Conservation (phyloP, 805 yeast species). For the Starmerella potacharoeniae region DNA sequence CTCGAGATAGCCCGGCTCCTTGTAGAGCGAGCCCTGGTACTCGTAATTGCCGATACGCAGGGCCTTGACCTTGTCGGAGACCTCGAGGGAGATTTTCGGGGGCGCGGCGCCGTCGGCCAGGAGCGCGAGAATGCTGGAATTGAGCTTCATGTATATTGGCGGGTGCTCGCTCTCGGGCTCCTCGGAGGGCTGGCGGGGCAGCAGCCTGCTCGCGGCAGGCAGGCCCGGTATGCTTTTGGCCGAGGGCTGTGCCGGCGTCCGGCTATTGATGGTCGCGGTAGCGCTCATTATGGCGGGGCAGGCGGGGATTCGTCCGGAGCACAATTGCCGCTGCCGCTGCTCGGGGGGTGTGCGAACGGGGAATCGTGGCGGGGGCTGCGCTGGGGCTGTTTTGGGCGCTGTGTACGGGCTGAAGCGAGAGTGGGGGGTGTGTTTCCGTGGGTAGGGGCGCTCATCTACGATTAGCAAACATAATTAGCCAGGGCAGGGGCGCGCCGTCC, state of each 20-base stretch:
- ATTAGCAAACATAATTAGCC: conserved; percentile 5
- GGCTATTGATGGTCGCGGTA: conserved; percentile 1
- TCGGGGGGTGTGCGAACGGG: not conserved
- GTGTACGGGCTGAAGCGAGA: not conserved
- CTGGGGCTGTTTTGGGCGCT: too few relatives aligned
- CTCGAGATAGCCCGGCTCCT: conserved; percentile 22
- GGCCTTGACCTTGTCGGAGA: conserved; percentile 13
- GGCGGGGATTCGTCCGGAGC: not conserved
- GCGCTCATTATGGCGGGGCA: not conserved
- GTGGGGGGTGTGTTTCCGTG: conserved; percentile 1
- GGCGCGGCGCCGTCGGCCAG: not conserved
- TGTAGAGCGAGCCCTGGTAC: conserved; percentile 13
- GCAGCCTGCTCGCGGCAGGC: conserved; percentile 6
- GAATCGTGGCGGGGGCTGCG: not conserved
- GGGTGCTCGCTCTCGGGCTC: conserved; percentile 12
- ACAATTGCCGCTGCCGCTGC: not conserved
- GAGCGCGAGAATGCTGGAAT: conserved; percentile 11
- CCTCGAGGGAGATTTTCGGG: conserved; percentile 5
- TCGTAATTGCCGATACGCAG: conserved; percentile 14
- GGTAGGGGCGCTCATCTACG: conserved; percentile 4
- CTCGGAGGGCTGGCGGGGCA: conserved; percentile 1
- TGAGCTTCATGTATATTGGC: conserved; percentile 22
- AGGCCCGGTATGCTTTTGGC: not conserved
- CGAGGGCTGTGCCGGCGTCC: not conserved
- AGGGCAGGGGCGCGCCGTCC: not conserved